Percentiles rank a stretch among this genome's conserved stretches.
These are phyloP conservation scores for Penicillium sp. DNA, from an alignment of 2,329 filamentous ascomycete genomes.

Conservation along the genomic window DNA sequence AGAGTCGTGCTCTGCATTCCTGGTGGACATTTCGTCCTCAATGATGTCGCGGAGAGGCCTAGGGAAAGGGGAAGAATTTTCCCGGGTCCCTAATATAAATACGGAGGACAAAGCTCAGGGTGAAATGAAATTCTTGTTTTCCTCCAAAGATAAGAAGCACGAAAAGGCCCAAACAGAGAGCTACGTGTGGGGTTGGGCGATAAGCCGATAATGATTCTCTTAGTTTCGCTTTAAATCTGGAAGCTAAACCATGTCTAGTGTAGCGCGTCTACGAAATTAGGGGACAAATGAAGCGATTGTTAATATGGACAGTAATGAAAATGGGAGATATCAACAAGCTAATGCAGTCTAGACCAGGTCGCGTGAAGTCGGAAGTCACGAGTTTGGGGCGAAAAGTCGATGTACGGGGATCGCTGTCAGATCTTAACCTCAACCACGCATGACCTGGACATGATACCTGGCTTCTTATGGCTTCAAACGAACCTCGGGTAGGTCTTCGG, in stretches of 20 bases:
- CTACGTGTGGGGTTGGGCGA: neutral
- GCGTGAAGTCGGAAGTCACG: neutral
- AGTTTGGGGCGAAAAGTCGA: too few species aligned
- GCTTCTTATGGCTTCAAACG: too few species aligned
- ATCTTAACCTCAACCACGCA: too few species aligned
- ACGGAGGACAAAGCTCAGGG: neutral
- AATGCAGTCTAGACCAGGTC: neutral
- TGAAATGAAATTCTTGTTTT: neutral
- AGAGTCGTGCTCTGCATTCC: constrained; percentile 6
- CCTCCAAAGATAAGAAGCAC: neutral
- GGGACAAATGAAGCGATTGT: neutral
- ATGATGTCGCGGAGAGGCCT: neutral
- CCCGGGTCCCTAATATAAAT: neutral
- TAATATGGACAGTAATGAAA: neutral
- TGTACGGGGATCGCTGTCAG: too few species aligned
- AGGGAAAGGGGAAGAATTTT: neutral
- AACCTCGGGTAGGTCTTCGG: neutral
- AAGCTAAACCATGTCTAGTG: neutral
- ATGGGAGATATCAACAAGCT: neutral
- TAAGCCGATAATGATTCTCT: neutral
- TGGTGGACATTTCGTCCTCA: constrained; percentile 4
- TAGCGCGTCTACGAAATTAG: neutral
- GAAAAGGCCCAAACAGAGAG: neutral
- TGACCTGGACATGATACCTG: too few species aligned
- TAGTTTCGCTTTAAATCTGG: neutral